Evolutionary conservation across 257 asterid genomes (phyloP), one percentile per base, ranked within the genome.

Genomic region (Parsonsia alboflavescens): DNA sequence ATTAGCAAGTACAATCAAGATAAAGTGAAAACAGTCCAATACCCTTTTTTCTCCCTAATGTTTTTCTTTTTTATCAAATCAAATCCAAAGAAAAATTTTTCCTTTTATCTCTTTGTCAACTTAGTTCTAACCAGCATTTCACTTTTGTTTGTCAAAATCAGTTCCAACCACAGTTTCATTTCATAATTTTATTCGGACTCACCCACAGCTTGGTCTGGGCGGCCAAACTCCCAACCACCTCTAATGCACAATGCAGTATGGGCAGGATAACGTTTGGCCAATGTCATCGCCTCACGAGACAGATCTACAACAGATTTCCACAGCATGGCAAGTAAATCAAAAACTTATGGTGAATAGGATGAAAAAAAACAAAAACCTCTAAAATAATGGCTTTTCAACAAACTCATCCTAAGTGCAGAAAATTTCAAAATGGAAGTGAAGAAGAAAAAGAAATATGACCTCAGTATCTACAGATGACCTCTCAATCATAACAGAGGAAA

Each of bases 201-300:
- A 90, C 99, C 98, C 15, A 66, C 79, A 68, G 98, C 97, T 78
- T 84, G 98, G 36, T 95, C 99, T 24, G 98, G 92, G 78, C 91
- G 96, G 83, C 98, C 89, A 66, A 92, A 81, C 71, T 92, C 98
- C 99, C 99, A 95, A 67, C 99, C 98, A 71, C 87, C 88, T 77
- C 96, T 86, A 78, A 95, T 85, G 86, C 99, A 95, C 83, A 95
- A 80, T 41, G 97, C 91, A 63, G 96, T 86, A 39, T 92, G 97
- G 61, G 96, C 82, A 75, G 99, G 99, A 90, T 92, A 95, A 78
- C 93, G 94, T 79, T 87, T 92, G 83, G 99, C 89, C 75, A 88
- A 79, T 61, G 90, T 79, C 74, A 88, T 84, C 82, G 88, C 96
- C 74, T 90, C 98, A 21, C 90, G 92, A 26, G 97, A 82, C 76